Evolutionary conservation across 306 rosid genomes (phyloP).

Genomic region (Corylus avellana): DNA sequence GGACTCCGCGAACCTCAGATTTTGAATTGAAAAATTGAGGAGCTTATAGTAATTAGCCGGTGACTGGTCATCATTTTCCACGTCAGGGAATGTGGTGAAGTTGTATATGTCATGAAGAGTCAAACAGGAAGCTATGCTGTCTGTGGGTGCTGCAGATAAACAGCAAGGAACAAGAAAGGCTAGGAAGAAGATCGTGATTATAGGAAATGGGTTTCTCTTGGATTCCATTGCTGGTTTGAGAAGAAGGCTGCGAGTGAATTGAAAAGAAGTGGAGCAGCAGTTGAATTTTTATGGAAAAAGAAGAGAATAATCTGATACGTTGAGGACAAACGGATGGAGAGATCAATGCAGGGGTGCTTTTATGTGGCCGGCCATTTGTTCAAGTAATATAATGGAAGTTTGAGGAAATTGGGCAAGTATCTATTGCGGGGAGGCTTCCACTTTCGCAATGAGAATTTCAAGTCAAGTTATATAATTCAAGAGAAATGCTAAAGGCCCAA

Average conservation of each 20-base stretch:
- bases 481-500: too few species aligned
- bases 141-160: conserved; percentile 26
- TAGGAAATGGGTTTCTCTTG: conserved; percentile 12
- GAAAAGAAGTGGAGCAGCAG: conserved; percentile 17
- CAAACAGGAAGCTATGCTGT: conserved; percentile 50
- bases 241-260: conserved; percentile 18
- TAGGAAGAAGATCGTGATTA: conserved; percentile 24
- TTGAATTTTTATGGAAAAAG: conserved; percentile 21
- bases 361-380: conserved; percentile 50
- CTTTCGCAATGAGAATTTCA: too few species aligned
- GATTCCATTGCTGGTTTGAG: conserved; percentile 30
- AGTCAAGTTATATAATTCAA: too few species aligned
- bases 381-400: conserved; percentile 22
- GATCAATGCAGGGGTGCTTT: conserved; percentile 26
- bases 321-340: conserved; percentile 43
- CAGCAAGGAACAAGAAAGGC: conserved; percentile 23
- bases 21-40: conserved; percentile 71
- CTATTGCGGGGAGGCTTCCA: too few species aligned
- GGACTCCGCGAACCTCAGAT: conserved; percentile 53
- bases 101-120: conserved; percentile 46
- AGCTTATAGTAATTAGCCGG: conserved; percentile 43
- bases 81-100: conserved; percentile 49
- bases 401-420: conserved; percentile 14
- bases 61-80: conserved; percentile 28
- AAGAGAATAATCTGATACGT: conserved; percentile 33